These are phyloP conservation scores for Vitis labrusca DNA, from an alignment of 164 flowering plant species.

Conservation along the genomic window DNA sequence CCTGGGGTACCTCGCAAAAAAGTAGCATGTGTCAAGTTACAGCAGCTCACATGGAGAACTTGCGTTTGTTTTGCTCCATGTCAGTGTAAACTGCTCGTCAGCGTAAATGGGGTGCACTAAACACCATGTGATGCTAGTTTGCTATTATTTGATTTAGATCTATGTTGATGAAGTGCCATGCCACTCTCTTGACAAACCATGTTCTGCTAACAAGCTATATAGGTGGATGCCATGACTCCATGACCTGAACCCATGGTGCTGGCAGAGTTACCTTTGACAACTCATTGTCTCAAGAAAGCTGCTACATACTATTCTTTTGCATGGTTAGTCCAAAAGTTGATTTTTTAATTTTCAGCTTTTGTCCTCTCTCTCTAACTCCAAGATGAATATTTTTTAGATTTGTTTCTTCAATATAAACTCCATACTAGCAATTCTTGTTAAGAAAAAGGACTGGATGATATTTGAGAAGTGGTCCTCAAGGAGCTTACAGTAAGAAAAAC, in stretches of 20 bases:
- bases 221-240: slow-evolving; percentile 20
- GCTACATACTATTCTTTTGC: neutral
- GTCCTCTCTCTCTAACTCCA: slow-evolving; percentile 11
- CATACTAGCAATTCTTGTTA: neutral
- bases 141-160: slow-evolving; percentile 2
- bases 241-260: slow-evolving; percentile 17
- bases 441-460: slow-evolving; percentile 6
- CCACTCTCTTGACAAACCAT: neutral
- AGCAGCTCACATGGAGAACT: slow-evolving; percentile 15
- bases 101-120: slow-evolving; percentile 16
- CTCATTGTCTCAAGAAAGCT: slow-evolving; percentile 7
- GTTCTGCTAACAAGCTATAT: slow-evolving; percentile 7
- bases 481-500: slow-evolving; percentile 16
- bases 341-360: slow-evolving; percentile 24
- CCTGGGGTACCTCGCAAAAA: neutral
- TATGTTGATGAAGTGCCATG: slow-evolving; percentile 6
- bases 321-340: slow-evolving; percentile 1
- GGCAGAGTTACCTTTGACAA: slow-evolving; percentile 3
- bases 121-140: neutral
- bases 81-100: slow-evolving; percentile 11
- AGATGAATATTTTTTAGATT: no score
- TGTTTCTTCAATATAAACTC: no score
- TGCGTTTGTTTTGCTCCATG: slow-evolving; percentile 13
- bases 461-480: slow-evolving; percentile 39
- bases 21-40: slow-evolving; percentile 7